phyloP scores from a whole-genome alignment of 768 basidiomycete species.

The Tephrocybe sp. region DNA sequence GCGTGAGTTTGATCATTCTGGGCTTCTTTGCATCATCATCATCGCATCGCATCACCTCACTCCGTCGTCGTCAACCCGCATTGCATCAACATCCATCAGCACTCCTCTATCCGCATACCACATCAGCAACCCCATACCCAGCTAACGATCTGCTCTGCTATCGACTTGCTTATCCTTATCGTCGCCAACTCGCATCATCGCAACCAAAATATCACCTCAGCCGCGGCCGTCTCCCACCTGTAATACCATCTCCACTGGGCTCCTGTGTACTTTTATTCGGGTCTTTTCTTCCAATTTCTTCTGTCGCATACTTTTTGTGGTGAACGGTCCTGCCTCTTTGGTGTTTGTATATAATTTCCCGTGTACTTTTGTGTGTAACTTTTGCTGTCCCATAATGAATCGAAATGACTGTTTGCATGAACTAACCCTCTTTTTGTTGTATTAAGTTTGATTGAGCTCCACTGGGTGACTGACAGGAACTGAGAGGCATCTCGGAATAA shows the following conservation, averaged over 20 bases:
- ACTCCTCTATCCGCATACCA: conserved; percentile 12
- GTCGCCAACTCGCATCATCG: not conserved
- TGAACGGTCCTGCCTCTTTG: conserved; percentile 4
- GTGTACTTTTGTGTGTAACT: conserved; percentile 11
- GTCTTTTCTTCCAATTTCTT: not conserved
- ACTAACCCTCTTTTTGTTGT: no score
- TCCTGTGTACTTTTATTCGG: conserved; percentile 13
- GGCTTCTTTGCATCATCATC: conserved; percentile 6
- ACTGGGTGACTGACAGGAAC: no score
- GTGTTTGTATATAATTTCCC: conserved; percentile 16
- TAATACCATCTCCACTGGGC: conserved; percentile 1
- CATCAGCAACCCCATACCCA: conserved; percentile 11
- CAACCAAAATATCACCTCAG: conserved; percentile 9
- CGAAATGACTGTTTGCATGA: no score
- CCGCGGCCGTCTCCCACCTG: conserved; percentile 7
- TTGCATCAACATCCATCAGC: conserved; percentile 12
- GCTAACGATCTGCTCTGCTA: conserved; percentile 11
- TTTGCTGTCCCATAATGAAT: no score
- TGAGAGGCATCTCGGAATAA: no score
- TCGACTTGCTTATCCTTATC: conserved; percentile 15
- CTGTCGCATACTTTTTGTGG: conserved; percentile 2
- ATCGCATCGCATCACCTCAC: not conserved
- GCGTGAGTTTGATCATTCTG: conserved; percentile 6
- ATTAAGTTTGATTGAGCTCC: no score
- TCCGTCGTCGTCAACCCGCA: conserved; percentile 8